These are phyloP conservation scores for Anaeramoeba flamelloides DNA, from an alignment of 78 protist species.

Conservation along the genomic window DNA sequence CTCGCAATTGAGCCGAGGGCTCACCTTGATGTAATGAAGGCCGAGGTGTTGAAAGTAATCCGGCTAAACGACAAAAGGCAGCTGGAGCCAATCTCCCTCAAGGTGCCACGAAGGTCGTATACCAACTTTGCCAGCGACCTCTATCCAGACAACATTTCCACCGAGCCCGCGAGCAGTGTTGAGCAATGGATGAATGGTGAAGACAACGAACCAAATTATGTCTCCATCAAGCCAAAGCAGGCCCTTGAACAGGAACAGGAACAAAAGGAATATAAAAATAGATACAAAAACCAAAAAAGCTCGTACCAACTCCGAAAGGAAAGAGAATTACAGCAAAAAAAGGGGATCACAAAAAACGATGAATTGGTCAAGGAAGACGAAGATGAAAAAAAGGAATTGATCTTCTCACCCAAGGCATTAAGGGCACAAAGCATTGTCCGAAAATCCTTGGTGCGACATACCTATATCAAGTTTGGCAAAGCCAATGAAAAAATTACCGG, in stretches of 20 bases:
- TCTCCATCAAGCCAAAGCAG: neutral
- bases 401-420: neutral
- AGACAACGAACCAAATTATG: neutral
- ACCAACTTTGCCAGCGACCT: neutral
- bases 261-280: neutral
- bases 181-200: neutral
- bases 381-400: neutral
- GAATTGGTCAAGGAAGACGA: neutral
- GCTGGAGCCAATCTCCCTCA: no score
- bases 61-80: no score
- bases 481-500: neutral
- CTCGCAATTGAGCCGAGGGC: no score
- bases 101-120: no score
- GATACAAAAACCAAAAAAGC: neutral
- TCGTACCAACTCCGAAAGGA: neutral
- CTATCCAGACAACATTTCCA: neutral
- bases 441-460: neutral
- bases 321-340: neutral
- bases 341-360: neutral
- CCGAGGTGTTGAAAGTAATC: no score
- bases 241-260: neutral
- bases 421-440: neutral
- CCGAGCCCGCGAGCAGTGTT: neutral
- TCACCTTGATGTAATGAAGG: no score
- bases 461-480: neutral